A percentile compares a stretch with the other conserved stretches of the same genome.
These are phyloP conservation scores for Magnolia kwangsiensis DNA, from an alignment of 164 flowering plant genomes.

Conservation along the genomic window DNA sequence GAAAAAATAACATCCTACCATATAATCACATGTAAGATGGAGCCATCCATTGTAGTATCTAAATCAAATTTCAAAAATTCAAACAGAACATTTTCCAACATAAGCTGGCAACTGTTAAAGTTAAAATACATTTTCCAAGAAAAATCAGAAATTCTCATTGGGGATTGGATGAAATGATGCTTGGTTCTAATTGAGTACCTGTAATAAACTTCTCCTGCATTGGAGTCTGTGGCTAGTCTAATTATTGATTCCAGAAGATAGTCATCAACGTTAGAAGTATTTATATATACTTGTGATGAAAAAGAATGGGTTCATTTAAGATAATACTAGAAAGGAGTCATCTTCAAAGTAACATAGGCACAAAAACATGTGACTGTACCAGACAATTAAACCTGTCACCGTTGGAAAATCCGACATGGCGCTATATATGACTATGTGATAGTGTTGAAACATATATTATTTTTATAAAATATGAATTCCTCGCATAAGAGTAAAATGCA, in stretches of 20 bases:
- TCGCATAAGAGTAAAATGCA: too few relatives aligned
- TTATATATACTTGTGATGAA: conserved; percentile 61
- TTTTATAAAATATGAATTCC: too few relatives aligned
- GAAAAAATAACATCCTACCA: neutral
- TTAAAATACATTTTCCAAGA: too few relatives aligned
- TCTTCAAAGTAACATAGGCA: neutral
- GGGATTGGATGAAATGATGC: neutral
- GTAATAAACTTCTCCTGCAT: conserved; percentile 96
- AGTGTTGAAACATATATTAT: too few relatives aligned
- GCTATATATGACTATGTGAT: too few relatives aligned
- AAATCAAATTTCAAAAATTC: neutral
- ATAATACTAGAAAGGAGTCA: neutral
- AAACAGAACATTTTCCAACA: neutral
- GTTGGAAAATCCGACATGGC: too few relatives aligned
- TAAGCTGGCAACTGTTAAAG: neutral
- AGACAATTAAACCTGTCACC: too few relatives aligned
- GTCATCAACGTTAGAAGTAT: conserved; percentile 88
- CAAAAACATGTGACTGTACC: too few relatives aligned
- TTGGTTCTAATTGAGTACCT: conserved; percentile 38
- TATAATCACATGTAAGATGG: neutral
- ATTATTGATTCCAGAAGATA: conserved; percentile 88
- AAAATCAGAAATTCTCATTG: neutral
- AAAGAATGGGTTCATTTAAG: conserved; percentile 2
- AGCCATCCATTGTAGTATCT: neutral
- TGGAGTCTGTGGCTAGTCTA: conserved; percentile 81